Base-by-base conservation (phyloP, 1,284 basidiomycete genomes). In the Hypsizygus ulmarius region DNA sequence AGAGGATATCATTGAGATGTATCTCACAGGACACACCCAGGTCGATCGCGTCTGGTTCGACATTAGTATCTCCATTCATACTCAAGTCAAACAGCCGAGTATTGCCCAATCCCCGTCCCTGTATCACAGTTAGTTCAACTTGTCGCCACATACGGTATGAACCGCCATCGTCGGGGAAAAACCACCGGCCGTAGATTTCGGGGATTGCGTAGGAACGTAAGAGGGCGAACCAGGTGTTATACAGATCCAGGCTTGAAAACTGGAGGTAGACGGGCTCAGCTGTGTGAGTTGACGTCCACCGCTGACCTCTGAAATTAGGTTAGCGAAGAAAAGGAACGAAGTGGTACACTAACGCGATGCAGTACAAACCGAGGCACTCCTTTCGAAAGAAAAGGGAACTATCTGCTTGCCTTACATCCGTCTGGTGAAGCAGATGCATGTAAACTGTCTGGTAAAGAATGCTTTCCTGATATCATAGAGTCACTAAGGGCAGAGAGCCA, bases 91-190 rank as follows among this genome's bases (percentile, higher is more conserved):
- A 52, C 64, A 65, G 60, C 46, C 65, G 74, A 38, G 68, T 64
- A 54, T 67, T 72, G 37, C 82, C 85, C 34, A 90, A 69, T 59
- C 82, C 82, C 39, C 87, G 81, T 19, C 79, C 87, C 66, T 87
- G 82, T 29, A 83, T 71, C 43, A 89, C 72, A 19, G 75, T 76
- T 11, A 90, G 69, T 53, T 88, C 81, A 28, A 90, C 77, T 61
- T 89, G 85, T 45, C 89, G 75, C 87, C 88, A 91, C 78, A 91
- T 87, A 45, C 88, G 81, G 62, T 90, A 91, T 14, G 84, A 77
- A 4, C 87, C 87, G 34, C 84, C 86, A 53, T 86, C 84, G 35
- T 67, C 57, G n/a, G 77, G 71, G 39, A 73, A 73, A 50, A 74
- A 68, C 60, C 73, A 69, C 48, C 75, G 74, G 9, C 87, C 87